Evolutionary conservation across 495 filamentous ascomycete species (phyloP), one percentile per base, ranked within the genome.

Genomic region (Daldinia childiae): DNA sequence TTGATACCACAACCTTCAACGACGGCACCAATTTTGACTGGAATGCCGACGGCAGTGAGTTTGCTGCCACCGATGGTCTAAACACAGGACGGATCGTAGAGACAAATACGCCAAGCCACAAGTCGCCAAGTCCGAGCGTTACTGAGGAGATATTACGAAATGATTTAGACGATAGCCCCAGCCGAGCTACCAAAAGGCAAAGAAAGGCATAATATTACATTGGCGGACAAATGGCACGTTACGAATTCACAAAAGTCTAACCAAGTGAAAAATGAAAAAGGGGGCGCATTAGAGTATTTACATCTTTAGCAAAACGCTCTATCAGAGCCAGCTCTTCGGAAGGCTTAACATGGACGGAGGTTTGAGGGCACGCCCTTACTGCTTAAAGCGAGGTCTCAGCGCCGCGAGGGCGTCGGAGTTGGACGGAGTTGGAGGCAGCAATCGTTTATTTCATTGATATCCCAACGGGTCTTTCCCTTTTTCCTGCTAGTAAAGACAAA

Each of bases 131-230:
- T 57, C 78, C 81, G 26, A 78, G 80, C n/a, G 81, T 73, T 1
- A 84, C 82, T 2, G 83, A 85, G 71, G 83, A 85, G 73, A 82
- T 84, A 38, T 24, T 72, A 0, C 69, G 81, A 56, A 69, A 79
- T 24, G 82, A 82, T 32, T 12, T 74, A 14, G 75, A 72, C 17
- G 74, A 77, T 12, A 84, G 80, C 43, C 81, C 82, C 0, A 75
- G 75, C 60, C 74, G 81, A 45, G 80, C 75, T 48, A 19, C 73
- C 1, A 84, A 84, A 75, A 72, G 82, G 21, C 74, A 81, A 50
- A 71, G 82, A 34, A 79, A 74, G 71, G 66, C 66, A 24, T 79
- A 32, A 69, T 56, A 27, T 39, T 14, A 39, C 15, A 15, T 38
- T 15, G 27, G 30, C 21, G 19, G 38, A 7, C 8, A 6, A 39